Percentiles rank a stretch among this genome's conserved stretches.
Evolutionary conservation across 371 early-diverging fungal genomes (phyloP).

Genomic region (Mortierella sp.): DNA sequence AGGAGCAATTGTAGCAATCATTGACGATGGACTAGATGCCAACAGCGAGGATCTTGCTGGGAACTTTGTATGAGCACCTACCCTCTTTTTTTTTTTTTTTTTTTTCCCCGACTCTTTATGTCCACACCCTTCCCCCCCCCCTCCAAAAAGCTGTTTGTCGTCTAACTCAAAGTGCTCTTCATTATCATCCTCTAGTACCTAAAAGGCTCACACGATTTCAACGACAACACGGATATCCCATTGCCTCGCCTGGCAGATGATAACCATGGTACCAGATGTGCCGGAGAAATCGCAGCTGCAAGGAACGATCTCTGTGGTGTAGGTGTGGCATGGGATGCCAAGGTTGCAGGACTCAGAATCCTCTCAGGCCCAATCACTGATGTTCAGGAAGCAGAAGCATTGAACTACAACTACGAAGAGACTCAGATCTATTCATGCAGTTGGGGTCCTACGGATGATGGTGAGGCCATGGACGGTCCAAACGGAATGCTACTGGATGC

Average conservation of each 20-base stretch:
- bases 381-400: conserved; percentile 85
- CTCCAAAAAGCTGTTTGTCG: not conserved
- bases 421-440: conserved; percentile 93
- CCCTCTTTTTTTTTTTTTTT: not conserved
- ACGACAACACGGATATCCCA: conserved; percentile 81
- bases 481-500: conserved; percentile 81
- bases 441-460: conserved; percentile 94
- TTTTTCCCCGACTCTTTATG: too few relatives aligned
- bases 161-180: not conserved
- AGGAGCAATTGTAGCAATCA: conserved; percentile 85
- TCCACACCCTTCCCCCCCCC: too few relatives aligned
- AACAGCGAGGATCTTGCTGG: conserved; percentile 81
- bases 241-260: conserved; percentile 84
- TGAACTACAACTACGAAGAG: conserved; percentile 83
- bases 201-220: conserved; percentile 94
- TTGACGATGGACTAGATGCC: conserved; percentile 96
- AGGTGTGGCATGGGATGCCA: conserved; percentile 91
- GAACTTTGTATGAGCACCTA: conserved; percentile 83
- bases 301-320: conserved; percentile 94
- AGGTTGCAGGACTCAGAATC: conserved; percentile 93
- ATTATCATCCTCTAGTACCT: conserved; percentile 61
- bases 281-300: conserved; percentile 95
- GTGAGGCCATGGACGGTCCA: conserved; percentile 86
- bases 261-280: conserved; percentile 96
- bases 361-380: conserved; percentile 89